Percentiles rank a stretch among this genome's conserved stretches.
Evolutionary conservation across 306 rosid species (phyloP).

Genomic region (Parietaria judaica): DNA sequence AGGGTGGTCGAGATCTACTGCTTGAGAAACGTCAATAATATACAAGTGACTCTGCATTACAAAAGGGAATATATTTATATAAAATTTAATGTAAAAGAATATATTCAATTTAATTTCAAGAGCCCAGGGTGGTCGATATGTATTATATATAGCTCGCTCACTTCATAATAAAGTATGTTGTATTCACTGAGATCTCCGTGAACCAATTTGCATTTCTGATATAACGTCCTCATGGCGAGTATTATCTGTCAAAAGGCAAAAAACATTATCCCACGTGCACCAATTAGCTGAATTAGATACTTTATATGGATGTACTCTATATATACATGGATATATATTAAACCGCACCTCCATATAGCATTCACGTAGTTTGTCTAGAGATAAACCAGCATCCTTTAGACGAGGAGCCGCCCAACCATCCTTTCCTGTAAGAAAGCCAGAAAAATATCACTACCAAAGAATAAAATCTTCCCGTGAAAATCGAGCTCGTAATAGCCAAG

Average conservation of each 20-base stretch:
- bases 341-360: slow-evolving; percentile 73
- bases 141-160: slow-evolving; percentile 11
- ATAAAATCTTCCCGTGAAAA: no score
- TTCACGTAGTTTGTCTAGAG: slow-evolving; percentile 76
- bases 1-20: slow-evolving; percentile 90
- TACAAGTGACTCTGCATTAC: slow-evolving; percentile 71
- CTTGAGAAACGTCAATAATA: slow-evolving; percentile 89
- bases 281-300: background rate
- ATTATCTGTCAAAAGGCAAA: slow-evolving; percentile 44
- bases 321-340: slow-evolving; percentile 1
- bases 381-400: slow-evolving; percentile 80
- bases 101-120: background rate
- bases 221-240: slow-evolving; percentile 71
- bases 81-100: background rate
- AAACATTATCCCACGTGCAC: background rate
- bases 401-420: slow-evolving; percentile 94
- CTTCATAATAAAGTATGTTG: slow-evolving; percentile 82
- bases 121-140: no score
- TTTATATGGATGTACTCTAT: no score
- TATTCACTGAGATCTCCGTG: slow-evolving; percentile 96
- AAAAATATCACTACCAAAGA: slow-evolving; percentile 1
- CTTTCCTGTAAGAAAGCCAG: slow-evolving; percentile 45
- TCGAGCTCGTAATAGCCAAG: background rate
- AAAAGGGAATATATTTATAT: background rate
- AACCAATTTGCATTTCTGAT: slow-evolving; percentile 87